Base-by-base conservation (phyloP, 2,329 filamentous ascomycete genomes). In the Neophaeococcomyces aloes region DNA sequence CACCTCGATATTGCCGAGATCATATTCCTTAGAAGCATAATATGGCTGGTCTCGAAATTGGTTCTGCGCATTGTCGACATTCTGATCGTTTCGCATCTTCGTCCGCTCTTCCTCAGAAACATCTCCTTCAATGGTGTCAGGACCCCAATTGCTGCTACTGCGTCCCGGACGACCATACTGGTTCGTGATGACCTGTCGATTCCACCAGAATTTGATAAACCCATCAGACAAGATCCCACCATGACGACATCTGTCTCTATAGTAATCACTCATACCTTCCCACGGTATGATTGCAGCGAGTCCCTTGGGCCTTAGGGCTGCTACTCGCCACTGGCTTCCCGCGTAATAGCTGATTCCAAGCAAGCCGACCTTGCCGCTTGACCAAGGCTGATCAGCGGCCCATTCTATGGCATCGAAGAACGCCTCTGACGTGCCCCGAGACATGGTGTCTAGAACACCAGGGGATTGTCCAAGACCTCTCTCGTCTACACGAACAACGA, bases 21-120 rank as follows among this genome's bases (percentile, higher is more conserved):
- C 65, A 52, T 79, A 83, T 38, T 83, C 78, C 53, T 77, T 81
- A 33, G 70, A 75, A 0, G 76, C 70, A 47, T 81, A 82, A 59
- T 82, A 82, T 0, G 64, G 57, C 0, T 83, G 69, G 47, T 84
- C 78, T 0, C 76, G 71, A 61, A 75, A 85, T 7, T 59, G 61
- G 56, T 77, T 69, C 1, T 58, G 60, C 10, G 62, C 65, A 50
- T 70, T 72, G 50, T 73, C 69, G 4, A 62, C 50, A 2, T 56
- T 66, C 48, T 68, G 65, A 42, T 68, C 65, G 30, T 59, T 52
- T 8, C 63, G 61, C 43, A 67, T 68, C 7, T 42, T 18, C 4
- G 15, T 51, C 10, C 65, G 50, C 30, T 64, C 61, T 32, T 63
- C 58, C 35, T 60, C 60, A 1, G 47, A 37, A 1, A 66, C 46